Evolutionary conservation across 768 basidiomycete species (phyloP).

Genomic region (Tricholoma hemisulphureum): DNA sequence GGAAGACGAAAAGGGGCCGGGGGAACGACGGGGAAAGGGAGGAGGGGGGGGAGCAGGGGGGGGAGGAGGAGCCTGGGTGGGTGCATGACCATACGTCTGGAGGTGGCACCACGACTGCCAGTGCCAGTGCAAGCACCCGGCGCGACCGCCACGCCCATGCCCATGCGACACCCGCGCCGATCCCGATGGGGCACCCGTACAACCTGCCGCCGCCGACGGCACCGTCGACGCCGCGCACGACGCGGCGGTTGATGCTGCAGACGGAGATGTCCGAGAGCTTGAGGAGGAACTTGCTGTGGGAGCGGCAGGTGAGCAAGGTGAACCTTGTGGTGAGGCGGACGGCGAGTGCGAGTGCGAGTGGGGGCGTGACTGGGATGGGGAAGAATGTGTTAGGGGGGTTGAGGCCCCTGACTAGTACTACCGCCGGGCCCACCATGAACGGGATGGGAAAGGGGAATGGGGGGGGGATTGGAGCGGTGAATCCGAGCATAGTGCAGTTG

Average conservation of each 20-base stretch:
- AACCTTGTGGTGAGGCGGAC: constrained; percentile 41
- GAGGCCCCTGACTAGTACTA: constrained; percentile 27
- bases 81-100: constrained; percentile 8
- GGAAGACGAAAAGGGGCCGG: too few species aligned
- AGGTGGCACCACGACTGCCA: too few species aligned
- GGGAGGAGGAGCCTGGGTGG: constrained; percentile 21
- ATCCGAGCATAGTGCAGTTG: constrained; percentile 42
- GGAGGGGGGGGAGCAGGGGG: constrained; percentile 19
- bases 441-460: too few species aligned
- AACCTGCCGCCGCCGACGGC: constrained; percentile 64
- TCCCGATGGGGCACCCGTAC: constrained; percentile 65
- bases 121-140: too few species aligned
- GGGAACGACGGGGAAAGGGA: constrained; percentile 14
- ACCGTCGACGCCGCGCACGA: constrained; percentile 83
- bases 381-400: constrained; percentile 15
- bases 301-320: constrained; percentile 60
- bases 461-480: too few species aligned
- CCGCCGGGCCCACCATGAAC: too few species aligned
- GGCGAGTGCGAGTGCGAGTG: constrained; percentile 27
- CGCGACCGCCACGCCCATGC: too few species aligned
- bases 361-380: constrained; percentile 15
- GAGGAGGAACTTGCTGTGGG: constrained; percentile 79
- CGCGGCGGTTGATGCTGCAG: constrained; percentile 77
- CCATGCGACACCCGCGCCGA: constrained; percentile 41
- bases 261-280: constrained; percentile 85